Evolutionary conservation across 2,329 filamentous ascomycete genomes (phyloP).

Genomic region (Diaporthe citrichinensis): DNA sequence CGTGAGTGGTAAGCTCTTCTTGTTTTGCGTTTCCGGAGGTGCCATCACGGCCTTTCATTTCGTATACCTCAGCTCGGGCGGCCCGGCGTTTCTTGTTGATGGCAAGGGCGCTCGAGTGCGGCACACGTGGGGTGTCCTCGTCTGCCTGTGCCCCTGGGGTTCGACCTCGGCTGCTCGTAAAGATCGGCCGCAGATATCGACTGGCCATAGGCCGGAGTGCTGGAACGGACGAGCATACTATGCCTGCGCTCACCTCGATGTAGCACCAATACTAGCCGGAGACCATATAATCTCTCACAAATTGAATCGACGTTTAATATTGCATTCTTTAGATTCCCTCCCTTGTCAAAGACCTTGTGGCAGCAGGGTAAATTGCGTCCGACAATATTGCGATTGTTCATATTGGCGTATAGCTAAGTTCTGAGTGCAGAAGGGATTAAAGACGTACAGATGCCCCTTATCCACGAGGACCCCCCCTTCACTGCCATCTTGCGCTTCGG

Average conservation of each 20-base stretch:
- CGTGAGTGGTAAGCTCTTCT: not conserved
- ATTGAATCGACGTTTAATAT: too few relatives aligned
- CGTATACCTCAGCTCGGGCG: not conserved
- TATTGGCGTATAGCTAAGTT: too few relatives aligned
- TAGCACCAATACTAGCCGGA: constrained; percentile 26
- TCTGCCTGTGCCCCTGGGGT: not conserved
- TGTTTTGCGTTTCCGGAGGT: not conserved
- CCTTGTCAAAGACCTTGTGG: too few relatives aligned
- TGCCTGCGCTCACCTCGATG: constrained; percentile 10
- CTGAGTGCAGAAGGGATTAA: too few relatives aligned
- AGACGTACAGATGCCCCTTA: too few relatives aligned
- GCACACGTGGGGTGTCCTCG: not conserved
- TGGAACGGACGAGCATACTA: constrained; percentile 13
- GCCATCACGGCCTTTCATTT: not conserved
- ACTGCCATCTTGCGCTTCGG: too few relatives aligned
- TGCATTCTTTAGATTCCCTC: too few relatives aligned
- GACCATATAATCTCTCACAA: too few relatives aligned
- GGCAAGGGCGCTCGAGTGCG: not conserved
- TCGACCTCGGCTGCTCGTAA: not conserved
- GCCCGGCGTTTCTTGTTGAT: not conserved
- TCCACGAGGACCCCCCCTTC: too few relatives aligned
- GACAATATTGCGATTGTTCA: too few relatives aligned
- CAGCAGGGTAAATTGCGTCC: too few relatives aligned
- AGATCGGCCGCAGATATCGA: not conserved
- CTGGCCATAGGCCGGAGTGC: constrained; percentile 7